A percentile compares a stretch with the other conserved stretches of the same genome.
Conservation (phyloP, 1,284 basidiomycete genomes). For the Pterula multifida region DNA sequence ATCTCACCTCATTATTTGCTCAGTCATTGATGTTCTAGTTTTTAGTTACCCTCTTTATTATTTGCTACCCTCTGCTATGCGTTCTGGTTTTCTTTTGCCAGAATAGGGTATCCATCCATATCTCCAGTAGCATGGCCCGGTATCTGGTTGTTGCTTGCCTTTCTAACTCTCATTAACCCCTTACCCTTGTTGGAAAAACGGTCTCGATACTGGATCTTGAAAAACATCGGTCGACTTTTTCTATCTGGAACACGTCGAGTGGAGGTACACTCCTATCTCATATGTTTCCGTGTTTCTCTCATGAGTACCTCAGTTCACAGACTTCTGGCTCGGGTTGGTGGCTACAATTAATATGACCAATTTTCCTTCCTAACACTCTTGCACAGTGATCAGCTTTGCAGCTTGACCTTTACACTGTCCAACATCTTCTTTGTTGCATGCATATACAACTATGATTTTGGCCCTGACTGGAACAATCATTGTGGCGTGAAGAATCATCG, state of each 20-base stretch:
- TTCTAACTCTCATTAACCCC: slow-evolving; percentile 64
- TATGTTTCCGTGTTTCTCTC: slow-evolving; percentile 3
- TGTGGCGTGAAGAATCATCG: slow-evolving; percentile 28
- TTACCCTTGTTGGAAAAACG: slow-evolving; percentile 53
- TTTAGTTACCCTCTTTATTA: slow-evolving; percentile 71
- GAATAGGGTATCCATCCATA: slow-evolving; percentile 37
- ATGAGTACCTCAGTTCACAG: slow-evolving; percentile 64
- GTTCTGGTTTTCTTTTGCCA: slow-evolving; percentile 78
- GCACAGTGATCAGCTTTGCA: slow-evolving; percentile 72
- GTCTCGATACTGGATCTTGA: slow-evolving; percentile 74
- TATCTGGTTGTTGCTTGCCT: slow-evolving; percentile 65
- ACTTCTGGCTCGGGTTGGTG: slow-evolving; percentile 73
- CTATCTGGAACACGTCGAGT: slow-evolving; percentile 64
- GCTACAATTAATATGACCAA: slow-evolving; percentile 11
- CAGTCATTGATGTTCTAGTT: too few relatives aligned
- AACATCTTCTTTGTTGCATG: slow-evolving; percentile 70
- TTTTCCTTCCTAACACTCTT: slow-evolving; percentile 7
- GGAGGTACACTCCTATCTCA: slow-evolving; percentile 39
- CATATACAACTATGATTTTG: slow-evolving; percentile 49
- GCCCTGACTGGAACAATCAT: slow-evolving; percentile 30
- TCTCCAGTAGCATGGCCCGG: slow-evolving; percentile 69
- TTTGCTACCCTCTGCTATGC: slow-evolving; percentile 69
- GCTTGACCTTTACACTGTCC: slow-evolving; percentile 61
- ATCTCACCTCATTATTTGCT: not conserved
- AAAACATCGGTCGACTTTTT: slow-evolving; percentile 48